These are phyloP conservation scores for Mucor mucedo DNA, from an alignment of 371 early-diverging fungal species.

Conservation along the genomic window DNA sequence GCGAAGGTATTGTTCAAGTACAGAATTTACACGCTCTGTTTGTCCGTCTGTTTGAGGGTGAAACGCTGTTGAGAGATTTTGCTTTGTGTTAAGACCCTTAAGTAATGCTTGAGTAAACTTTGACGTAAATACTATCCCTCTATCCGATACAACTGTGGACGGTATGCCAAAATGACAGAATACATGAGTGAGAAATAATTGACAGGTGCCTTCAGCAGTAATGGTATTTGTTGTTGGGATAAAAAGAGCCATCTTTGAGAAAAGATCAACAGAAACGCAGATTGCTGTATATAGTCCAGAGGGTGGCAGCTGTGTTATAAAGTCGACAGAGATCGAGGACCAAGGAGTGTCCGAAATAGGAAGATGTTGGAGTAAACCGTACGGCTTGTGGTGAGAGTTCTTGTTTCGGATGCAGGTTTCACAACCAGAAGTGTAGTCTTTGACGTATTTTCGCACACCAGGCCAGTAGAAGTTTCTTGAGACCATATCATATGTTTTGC, in stretches of 20 bases:
- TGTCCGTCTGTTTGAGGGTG: conserved; percentile 64
- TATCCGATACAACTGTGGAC: conserved; percentile 45
- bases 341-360: conserved; percentile 42
- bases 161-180: conserved; percentile 50
- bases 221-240: conserved; percentile 33
- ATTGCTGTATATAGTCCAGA: conserved; percentile 20
- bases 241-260: conserved; percentile 53
- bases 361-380: conserved; percentile 47
- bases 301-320: conserved; percentile 33
- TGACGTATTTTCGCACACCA: conserved; percentile 36
- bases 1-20: conserved; percentile 56
- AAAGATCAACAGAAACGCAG: conserved; percentile 50
- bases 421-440: conserved; percentile 46
- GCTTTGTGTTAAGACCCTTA: conserved; percentile 30
- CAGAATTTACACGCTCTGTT: conserved; percentile 55
- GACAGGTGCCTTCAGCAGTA: conserved; percentile 33
- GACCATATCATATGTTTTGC: conserved; percentile 47
- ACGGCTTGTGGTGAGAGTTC: conserved; percentile 21
- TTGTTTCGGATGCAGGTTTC: conserved; percentile 48
- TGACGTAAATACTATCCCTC: conserved; percentile 50
- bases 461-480: conserved; percentile 49
- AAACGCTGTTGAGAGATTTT: conserved; percentile 41
- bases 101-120: conserved; percentile 34
- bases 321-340: conserved; percentile 25
- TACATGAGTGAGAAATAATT: conserved; percentile 36